Conservation (phyloP, 1,284 basidiomycete species). For the Trichosporon sp. region DNA sequence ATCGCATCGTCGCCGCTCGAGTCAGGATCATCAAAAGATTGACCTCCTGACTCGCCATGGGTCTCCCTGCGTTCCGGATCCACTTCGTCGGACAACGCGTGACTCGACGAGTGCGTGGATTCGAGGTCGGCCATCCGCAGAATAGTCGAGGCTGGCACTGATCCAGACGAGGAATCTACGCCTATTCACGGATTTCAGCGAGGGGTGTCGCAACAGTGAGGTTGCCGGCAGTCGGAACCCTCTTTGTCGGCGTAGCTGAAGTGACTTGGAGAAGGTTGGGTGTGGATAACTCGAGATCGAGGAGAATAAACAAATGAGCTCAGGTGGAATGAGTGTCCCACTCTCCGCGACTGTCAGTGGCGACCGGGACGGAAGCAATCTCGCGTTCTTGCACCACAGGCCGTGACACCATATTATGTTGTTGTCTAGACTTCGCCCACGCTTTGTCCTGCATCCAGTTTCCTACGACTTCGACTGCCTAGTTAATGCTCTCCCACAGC, state of each 20-base stretch:
- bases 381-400: neutral
- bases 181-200: neutral
- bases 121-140: conserved; percentile 24
- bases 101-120: conserved; percentile 38
- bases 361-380: neutral
- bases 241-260: neutral
- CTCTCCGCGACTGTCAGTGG: neutral
- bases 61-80: conserved; percentile 4
- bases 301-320: conserved; percentile 4
- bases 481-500: neutral
- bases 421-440: neutral
- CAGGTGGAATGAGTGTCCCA: conserved; percentile 1
- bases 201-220: neutral
- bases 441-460: neutral
- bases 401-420: neutral
- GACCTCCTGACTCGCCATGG: neutral
- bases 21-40: neutral
- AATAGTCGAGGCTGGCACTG: neutral
- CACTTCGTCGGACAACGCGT: conserved; percentile 17
- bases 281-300: conserved; percentile 3
- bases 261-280: neutral
- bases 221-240: neutral
- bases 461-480: neutral
- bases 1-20: conserved; percentile 7
- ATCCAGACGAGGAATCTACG: neutral